These are phyloP conservation scores for Eucalyptus sp. DNA, from an alignment of 345 rosid genomes.

Conservation along the genomic window DNA sequence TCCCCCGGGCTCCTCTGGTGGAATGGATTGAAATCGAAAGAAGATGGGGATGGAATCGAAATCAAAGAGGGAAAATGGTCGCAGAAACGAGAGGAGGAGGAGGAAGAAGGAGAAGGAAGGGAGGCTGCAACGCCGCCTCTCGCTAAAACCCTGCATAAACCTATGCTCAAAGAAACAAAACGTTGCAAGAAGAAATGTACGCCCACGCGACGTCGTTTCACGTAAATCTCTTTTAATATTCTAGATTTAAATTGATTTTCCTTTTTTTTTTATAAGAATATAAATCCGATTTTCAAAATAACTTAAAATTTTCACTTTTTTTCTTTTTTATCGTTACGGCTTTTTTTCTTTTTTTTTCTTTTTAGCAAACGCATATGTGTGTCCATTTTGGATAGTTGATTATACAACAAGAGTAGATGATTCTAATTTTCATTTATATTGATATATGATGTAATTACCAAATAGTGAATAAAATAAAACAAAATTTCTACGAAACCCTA, in stretches of 20 bases:
- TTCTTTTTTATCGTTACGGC: neutral
- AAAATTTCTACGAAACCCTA: accelerated
- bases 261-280: neutral
- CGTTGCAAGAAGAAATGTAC: neutral
- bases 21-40: neutral
- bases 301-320: neutral
- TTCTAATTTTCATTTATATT: neutral
- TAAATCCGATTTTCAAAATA: neutral
- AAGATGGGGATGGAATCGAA: neutral
- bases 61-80: neutral
- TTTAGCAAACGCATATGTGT: neutral
- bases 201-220: neutral
- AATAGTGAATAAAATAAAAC: no score
- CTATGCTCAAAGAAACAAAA: neutral
- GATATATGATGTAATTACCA: no score
- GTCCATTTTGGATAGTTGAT: neutral
- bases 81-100: neutral
- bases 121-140: neutral
- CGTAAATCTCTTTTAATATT: neutral
- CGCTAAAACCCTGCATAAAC: constrained; percentile 2
- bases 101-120: neutral
- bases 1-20: neutral
- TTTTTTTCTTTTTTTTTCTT: no score
- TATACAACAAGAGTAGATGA: neutral
- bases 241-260: neutral